A percentile compares a stretch with the other conserved stretches of the same genome.
phyloP scores from a whole-genome alignment of 2,329 filamentous ascomycete species.

The Neofusicoccum cordaticola region DNA sequence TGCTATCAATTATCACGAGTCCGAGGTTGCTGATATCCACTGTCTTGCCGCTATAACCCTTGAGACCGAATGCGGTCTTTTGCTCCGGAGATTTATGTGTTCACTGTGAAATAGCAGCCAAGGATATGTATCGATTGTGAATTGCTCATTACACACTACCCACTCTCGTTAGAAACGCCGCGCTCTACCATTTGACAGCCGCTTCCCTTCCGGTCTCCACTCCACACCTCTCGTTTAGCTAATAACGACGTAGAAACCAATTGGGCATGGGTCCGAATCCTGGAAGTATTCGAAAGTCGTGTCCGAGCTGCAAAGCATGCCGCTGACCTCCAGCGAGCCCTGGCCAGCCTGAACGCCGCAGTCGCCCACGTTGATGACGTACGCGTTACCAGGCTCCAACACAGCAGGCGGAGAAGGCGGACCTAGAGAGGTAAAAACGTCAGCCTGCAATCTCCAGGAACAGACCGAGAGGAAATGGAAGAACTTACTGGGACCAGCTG shows the following conservation, averaged over 20 bases:
- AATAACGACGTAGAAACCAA: conserved; percentile 25
- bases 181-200: no score
- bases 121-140: no score
- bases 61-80: no score
- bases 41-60: no score
- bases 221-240: neutral
- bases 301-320: conserved; percentile 23
- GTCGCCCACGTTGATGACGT: conserved; percentile 21
- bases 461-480: no score
- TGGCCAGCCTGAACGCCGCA: conserved; percentile 21
- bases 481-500: conserved; percentile 20
- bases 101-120: no score
- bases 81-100: no score
- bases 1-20: no score
- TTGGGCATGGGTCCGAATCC: conserved; percentile 21
- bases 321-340: conserved; percentile 20
- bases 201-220: no score
- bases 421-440: neutral
- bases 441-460: neutral
- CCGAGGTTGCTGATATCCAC: no score
- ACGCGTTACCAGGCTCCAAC: conserved; percentile 22
- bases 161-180: no score
- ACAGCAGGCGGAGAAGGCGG: conserved; percentile 22
- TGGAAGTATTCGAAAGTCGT: conserved; percentile 23
- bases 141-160: no score